These are phyloP conservation scores for Phaeotremella skinneri DNA, from an alignment of 768 basidiomycete species.

Conservation along the genomic window DNA sequence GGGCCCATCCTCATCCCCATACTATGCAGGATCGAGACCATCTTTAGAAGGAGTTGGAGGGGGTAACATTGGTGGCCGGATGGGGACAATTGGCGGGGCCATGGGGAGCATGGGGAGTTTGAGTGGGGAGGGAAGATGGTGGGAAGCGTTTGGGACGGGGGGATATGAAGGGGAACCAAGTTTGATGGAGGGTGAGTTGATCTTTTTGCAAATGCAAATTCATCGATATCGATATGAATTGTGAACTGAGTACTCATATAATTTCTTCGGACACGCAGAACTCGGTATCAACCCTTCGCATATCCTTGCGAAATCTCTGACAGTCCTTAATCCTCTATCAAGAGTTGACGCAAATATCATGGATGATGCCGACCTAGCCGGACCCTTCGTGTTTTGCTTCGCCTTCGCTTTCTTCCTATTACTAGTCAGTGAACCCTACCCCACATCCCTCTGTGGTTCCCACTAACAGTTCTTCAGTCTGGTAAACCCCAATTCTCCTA, in stretches of 20 bases:
- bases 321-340: slow-evolving; percentile 88
- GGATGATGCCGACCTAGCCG: slow-evolving; percentile 98
- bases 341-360: slow-evolving; percentile 86
- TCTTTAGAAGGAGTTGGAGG: slow-evolving; percentile 26
- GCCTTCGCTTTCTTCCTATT: slow-evolving; percentile 90
- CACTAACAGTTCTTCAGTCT: slow-evolving; percentile 59
- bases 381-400: slow-evolving; percentile 90
- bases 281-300: slow-evolving; percentile 97
- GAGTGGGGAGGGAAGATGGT: slow-evolving; percentile 74
- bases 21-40: slow-evolving; percentile 35
- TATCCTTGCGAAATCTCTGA: slow-evolving; percentile 87
- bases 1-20: slow-evolving; percentile 24
- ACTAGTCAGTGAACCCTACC: slow-evolving; percentile 62
- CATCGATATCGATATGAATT: background rate
- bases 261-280: slow-evolving; percentile 58
- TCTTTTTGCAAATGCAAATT: background rate
- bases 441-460: background rate
- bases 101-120: slow-evolving; percentile 58
- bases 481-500: slow-evolving; percentile 98
- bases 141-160: slow-evolving; percentile 93
- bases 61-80: slow-evolving; percentile 54
- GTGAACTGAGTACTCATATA: background rate
- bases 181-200: slow-evolving; percentile 75
- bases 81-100: slow-evolving; percentile 52
- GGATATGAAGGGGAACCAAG: slow-evolving; percentile 95